A percentile compares a stretch with the other conserved stretches of the same genome.
phyloP scores from a whole-genome alignment of 331 rosid genomes.

The Telfairia occidentalis region DNA sequence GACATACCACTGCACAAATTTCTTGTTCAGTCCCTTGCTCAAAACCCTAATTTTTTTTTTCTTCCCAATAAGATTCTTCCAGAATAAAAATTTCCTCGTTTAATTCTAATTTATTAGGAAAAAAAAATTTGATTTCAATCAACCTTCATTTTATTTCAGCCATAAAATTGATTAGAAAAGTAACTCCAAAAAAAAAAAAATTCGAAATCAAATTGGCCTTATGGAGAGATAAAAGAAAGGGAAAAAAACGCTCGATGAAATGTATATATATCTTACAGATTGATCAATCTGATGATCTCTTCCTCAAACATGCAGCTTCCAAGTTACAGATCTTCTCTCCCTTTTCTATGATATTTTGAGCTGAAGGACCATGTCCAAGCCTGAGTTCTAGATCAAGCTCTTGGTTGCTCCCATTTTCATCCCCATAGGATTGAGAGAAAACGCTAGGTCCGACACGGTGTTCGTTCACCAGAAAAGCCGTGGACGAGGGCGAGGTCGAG shows the following conservation, averaged over 20 bases:
- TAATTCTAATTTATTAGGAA: neutral
- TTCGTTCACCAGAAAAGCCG: constrained; percentile 1
- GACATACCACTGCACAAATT: constrained; percentile 78
- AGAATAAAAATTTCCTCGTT: neutral
- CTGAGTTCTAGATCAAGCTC: constrained; percentile 93
- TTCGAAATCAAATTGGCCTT: neutral
- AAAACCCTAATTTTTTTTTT: constrained; percentile 14
- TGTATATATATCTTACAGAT: constrained; percentile 12
- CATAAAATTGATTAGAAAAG: constrained; percentile 4
- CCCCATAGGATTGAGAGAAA: constrained; percentile 17
- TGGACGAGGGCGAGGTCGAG: constrained; percentile 17
- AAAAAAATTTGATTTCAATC: neutral
- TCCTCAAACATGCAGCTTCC: constrained; percentile 4
- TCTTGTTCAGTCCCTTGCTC: constrained; percentile 28
- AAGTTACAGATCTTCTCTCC: neutral
- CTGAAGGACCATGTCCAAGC: constrained; percentile 41
- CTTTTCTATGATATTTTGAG: constrained; percentile 25
- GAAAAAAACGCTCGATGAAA: neutral
- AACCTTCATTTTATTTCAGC: neutral
- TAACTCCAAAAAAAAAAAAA: neutral
- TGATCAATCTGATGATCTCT: constrained; percentile 9
- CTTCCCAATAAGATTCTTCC: constrained; percentile 14
- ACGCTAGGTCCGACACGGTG: neutral
- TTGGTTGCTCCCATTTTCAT: constrained; percentile 24
- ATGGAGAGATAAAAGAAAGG: neutral